Conservation (phyloP, 768 basidiomycete genomes). For the Serendipita sp. region DNA sequence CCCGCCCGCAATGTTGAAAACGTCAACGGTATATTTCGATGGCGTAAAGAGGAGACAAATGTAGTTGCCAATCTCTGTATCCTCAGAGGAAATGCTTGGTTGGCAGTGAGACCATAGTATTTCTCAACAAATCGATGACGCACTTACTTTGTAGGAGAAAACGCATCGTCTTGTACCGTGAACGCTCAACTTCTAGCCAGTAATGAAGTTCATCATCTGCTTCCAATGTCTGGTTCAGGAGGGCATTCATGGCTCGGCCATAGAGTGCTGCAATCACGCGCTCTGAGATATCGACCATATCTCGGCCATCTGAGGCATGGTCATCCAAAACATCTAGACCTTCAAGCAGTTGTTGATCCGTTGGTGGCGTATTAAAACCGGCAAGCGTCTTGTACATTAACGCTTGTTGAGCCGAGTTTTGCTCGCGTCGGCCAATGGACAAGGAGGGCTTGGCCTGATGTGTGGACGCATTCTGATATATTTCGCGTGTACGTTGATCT, state of each 20-base stretch:
- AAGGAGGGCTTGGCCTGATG: not conserved
- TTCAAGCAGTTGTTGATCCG: not conserved
- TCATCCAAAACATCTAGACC: not conserved
- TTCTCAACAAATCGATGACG: slow-evolving; percentile 22
- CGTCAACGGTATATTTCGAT: slow-evolving; percentile 31
- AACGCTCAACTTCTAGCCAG: slow-evolving; percentile 65
- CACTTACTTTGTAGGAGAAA: slow-evolving; percentile 70
- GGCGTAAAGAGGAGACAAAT: slow-evolving; percentile 29
- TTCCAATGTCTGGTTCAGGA: slow-evolving; percentile 48
- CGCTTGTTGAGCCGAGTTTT: not conserved
- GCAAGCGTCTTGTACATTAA: not conserved
- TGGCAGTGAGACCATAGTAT: slow-evolving; percentile 16
- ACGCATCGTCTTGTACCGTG: slow-evolving; percentile 34
- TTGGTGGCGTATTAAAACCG: slow-evolving; percentile 4
- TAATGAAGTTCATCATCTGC: slow-evolving; percentile 68
- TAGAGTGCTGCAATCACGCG: slow-evolving; percentile 28
- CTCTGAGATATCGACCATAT: not conserved
- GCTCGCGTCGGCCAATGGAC: not conserved
- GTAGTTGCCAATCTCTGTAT: slow-evolving; percentile 7
- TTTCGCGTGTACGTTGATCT: not conserved
- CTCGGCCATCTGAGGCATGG: not conserved
- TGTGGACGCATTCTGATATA: slow-evolving; percentile 5
- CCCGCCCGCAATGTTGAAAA: slow-evolving; percentile 32
- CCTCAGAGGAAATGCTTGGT: slow-evolving; percentile 14
- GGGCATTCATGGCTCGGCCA: slow-evolving; percentile 44